Base-by-base conservation (phyloP, 257 asterid genomes). In the Forsythia suspensa region DNA sequence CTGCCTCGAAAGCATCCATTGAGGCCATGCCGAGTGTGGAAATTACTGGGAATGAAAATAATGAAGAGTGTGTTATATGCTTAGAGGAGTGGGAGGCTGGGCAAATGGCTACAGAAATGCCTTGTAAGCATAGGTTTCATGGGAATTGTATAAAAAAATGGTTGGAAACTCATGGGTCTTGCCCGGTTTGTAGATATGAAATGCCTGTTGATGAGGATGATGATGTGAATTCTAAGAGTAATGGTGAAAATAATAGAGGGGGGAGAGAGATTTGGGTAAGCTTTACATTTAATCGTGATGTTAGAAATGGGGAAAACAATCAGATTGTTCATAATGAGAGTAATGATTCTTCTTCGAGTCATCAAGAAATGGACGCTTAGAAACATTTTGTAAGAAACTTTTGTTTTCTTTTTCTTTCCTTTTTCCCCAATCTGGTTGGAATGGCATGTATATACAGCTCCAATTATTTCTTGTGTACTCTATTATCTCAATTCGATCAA, bases 111-210 rank as follows among this genome's bases (percentile, higher is more conserved):
- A 92, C 82, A 65, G 87, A 85, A 57, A 94, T 94, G 94, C 97
- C 98, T 2, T 94, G 98, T 65, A 83, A 84, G 83, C 98, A 94
- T 76, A 83, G 73, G 42, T 94, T 92, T 79, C 96, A 90, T 70
- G 87, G 84, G 3, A 85, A 79, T 24, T 90, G 97, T 66, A 70
- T 94, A 10, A 93, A 85, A 75, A 92, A 86, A 37, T 94, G 98
- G 98, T 65, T 94, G 84, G 82, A 69, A 12, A 78, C 86, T 69
- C 95, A 94, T 66, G 98, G 97, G 20, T 81, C 97, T 24, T 92
- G 98, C 85, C 98, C 98, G 11, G 90, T 94, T 76, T 94, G 98
- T 70, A 80, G 97, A 48, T 77, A 87, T 71, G 86, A 87, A 59
- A 89, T 94, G 98, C 97, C 96, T 6, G 87, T 76, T 73, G 95